Base-by-base conservation (phyloP, 139 green algal genomes). In the Chlamydomonas applanata region DNA sequence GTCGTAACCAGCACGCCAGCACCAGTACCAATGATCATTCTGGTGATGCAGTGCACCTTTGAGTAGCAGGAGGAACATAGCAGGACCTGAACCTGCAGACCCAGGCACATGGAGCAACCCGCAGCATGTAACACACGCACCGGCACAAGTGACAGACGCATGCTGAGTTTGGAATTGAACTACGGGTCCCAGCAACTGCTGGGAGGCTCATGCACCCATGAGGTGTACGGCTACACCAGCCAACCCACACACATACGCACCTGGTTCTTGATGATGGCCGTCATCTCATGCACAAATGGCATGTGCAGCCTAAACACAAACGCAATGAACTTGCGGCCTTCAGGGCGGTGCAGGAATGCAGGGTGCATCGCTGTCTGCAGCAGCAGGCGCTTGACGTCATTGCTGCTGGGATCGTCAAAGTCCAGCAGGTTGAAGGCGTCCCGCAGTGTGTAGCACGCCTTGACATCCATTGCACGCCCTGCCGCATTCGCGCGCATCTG, bases 181-280 rank as follows among this genome's bases (percentile, higher is more conserved):
- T n/a, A n/a, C n/a, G n/a, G n/a, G n/a, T n/a, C n/a, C n/a, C n/a
- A n/a, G n/a, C n/a, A n/a, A n/a, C n/a, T n/a, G n/a, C n/a, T n/a
- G n/a, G n/a, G n/a, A n/a, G n/a, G n/a, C n/a, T n/a, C n/a, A n/a
- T n/a, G n/a, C n/a, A n/a, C n/a, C n/a, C n/a, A n/a, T n/a, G n/a
- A n/a, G n/a, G n/a, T n/a, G n/a, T n/a, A n/a, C n/a, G n/a, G n/a
- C n/a, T n/a, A n/a, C n/a, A 36, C 27, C n/a, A 19, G n/a, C 25
- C 60, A 40, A n/a, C 20, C 60, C 60, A 35, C 60, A 67, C 4
- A 4, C 60, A 35, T 29, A 11, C 54, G 3, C 35, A 88, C 86
- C 84, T 96, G 90, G 71, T 96, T 95, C n/a, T 82, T 78, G 0
- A 96, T 81, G 35, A 96, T 84, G 4, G 83, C 79, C 0, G 79